phyloP scores from a whole-genome alignment of 352 stramenopile genomes.

The Pythium aquatile region DNA sequence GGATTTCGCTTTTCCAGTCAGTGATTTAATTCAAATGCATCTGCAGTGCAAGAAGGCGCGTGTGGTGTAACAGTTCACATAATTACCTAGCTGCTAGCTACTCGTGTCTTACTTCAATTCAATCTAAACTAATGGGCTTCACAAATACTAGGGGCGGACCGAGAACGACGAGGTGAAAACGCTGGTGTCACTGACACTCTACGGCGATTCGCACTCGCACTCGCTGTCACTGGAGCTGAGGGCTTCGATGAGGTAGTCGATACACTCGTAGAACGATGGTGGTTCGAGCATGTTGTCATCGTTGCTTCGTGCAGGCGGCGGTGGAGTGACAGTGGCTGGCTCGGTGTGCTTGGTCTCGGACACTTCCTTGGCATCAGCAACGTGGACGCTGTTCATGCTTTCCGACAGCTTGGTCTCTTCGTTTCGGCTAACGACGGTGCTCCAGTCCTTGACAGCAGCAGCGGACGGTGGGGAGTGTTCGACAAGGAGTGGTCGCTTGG shows the following conservation, averaged over 20 bases:
- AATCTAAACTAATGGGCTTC: background rate
- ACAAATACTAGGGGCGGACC: background rate
- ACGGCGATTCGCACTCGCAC: background rate
- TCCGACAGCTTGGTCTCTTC: conserved; percentile 18
- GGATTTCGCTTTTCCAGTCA: too few relatives aligned
- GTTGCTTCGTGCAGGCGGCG: background rate
- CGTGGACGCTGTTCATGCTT: conserved; percentile 7
- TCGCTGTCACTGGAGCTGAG: conserved; percentile 23
- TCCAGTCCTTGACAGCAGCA: background rate
- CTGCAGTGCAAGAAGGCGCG: background rate
- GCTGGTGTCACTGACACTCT: background rate
- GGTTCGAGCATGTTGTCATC: background rate
- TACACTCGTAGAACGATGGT: conserved; percentile 16
- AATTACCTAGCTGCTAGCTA: background rate
- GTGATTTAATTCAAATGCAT: too few relatives aligned
- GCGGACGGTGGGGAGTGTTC: background rate
- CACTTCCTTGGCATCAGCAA: background rate
- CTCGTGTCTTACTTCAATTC: background rate
- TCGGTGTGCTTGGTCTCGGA: background rate
- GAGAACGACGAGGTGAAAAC: background rate
- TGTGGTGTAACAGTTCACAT: background rate
- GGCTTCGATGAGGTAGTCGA: conserved; percentile 19
- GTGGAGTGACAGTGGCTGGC: background rate
- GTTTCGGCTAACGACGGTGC: background rate
- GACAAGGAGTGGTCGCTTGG: background rate